Conservation (phyloP, 441 rosid genomes). For the Erodium trifolium region DNA sequence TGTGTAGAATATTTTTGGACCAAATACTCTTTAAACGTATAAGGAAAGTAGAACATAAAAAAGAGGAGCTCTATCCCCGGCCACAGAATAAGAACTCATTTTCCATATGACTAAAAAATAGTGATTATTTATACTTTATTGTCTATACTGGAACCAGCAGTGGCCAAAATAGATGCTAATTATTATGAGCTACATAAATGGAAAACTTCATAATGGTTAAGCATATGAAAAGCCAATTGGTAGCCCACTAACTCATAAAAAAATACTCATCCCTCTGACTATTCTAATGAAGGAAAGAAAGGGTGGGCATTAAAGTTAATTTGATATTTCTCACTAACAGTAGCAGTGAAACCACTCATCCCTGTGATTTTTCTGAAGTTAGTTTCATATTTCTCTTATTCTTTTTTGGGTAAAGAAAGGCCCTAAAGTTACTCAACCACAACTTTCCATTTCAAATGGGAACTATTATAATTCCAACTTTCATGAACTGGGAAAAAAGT, state of each 20-base stretch:
- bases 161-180: background rate
- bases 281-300: background rate
- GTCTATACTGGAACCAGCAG: background rate
- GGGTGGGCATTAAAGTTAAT: background rate
- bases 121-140: background rate
- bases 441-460: background rate
- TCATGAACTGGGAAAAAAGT: too few relatives aligned
- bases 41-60: background rate
- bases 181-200: background rate
- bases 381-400: background rate
- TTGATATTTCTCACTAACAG: background rate
- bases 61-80: conserved; percentile 1
- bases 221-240: background rate
- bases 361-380: background rate
- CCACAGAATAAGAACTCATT: background rate
- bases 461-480: background rate
- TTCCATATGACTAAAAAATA: background rate
- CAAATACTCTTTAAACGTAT: background rate
- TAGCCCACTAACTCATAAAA: background rate
- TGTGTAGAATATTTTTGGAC: background rate
- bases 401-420: background rate
- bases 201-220: conserved; percentile 2
- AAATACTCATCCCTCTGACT: background rate
- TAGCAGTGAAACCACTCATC: background rate
- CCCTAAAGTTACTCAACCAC: background rate